Evolutionary conservation across 2,329 filamentous ascomycete genomes (phyloP), one percentile per base, ranked within the genome.

Genomic region (Hymenoscyphus salicellus): DNA sequence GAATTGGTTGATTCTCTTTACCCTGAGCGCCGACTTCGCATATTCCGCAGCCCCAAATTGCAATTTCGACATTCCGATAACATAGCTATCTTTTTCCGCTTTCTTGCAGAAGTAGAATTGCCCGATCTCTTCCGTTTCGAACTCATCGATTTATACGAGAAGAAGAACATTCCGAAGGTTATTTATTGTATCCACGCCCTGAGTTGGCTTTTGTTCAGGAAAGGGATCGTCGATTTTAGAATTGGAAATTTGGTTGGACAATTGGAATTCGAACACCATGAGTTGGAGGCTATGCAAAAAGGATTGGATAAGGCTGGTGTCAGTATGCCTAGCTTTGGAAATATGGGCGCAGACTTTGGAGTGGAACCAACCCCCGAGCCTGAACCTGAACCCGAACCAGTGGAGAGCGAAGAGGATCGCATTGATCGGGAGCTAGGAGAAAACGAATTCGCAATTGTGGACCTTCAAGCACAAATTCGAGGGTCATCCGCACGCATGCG

Each of bases 141-240:
- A 77, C 83, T 98, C 56, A 96, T 98, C 69, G 95, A 99, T 78
- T 80, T 99, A 14, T 99, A 99, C 80, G 96, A 99, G 78, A 99
- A 98, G 82, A 99, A 99, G 79, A 99, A 99, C 73, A 96, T 98
- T 1, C 95, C 95, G 3, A 99, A 98, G 77, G 96, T 98, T 75
- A 99, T 99, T 67, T 96, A 99, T 79, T 99, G 95, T 75, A 95
- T 99, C 61, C 95, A 99, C 74, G 95, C 95, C 0, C 82, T 99
- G 20, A 98, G 94, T 76, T 99, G 94, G 93, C 83, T 99, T n/a
- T 83, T 99, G 11, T 97, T 92, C 78, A 89, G 95, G 58, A 95
- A 97, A 76, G 94, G 95, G 1, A 92, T 98, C 68, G 90, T 98
- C 46, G 90, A 93, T 74, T 98, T 99, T 77, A 89, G 93, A 8